Evolutionary conservation across 805 yeast genomes (phyloP).

Genomic region (Candida oleophila): DNA sequence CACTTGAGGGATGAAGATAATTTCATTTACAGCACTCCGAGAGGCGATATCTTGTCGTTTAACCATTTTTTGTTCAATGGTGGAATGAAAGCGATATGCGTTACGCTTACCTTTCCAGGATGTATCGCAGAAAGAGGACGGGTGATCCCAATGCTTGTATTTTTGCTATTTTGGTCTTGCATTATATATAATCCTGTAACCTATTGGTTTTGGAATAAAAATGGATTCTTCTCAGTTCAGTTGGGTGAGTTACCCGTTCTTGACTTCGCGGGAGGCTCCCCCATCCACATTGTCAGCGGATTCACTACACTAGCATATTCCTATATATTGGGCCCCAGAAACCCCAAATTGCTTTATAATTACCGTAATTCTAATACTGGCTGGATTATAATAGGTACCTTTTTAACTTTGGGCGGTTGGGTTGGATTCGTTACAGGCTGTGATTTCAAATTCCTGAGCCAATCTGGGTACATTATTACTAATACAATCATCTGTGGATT

Average conservation of each 20-base stretch:
- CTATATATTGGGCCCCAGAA: conserved; percentile 42
- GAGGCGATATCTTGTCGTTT: conserved; percentile 37
- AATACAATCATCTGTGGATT: conserved; percentile 35
- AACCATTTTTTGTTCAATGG: conserved; percentile 41
- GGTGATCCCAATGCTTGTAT: conserved; percentile 39
- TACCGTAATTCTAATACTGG: conserved; percentile 37
- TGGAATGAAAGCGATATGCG: conserved; percentile 37
- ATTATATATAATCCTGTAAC: conserved; percentile 43
- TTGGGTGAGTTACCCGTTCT: conserved; percentile 32
- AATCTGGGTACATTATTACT: conserved; percentile 29
- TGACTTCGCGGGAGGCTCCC: conserved; percentile 47
- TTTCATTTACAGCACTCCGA: conserved; percentile 28
- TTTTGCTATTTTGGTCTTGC: conserved; percentile 38
- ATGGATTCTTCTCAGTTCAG: conserved; percentile 43
- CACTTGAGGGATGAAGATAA: conserved; percentile 19
- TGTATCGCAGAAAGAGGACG: conserved; percentile 46
- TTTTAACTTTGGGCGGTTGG: conserved; percentile 37
- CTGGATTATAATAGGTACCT: conserved; percentile 32
- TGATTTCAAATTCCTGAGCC: conserved; percentile 36
- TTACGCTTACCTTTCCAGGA: conserved; percentile 42
- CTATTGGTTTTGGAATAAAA: conserved; percentile 45
- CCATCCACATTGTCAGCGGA: conserved; percentile 46
- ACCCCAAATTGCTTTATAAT: conserved; percentile 33
- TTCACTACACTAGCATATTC: conserved; percentile 44
- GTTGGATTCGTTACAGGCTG: conserved; percentile 43